Base-by-base conservation (phyloP, 805 yeast species). In the Zygosaccharomyces kombuchaensis region DNA sequence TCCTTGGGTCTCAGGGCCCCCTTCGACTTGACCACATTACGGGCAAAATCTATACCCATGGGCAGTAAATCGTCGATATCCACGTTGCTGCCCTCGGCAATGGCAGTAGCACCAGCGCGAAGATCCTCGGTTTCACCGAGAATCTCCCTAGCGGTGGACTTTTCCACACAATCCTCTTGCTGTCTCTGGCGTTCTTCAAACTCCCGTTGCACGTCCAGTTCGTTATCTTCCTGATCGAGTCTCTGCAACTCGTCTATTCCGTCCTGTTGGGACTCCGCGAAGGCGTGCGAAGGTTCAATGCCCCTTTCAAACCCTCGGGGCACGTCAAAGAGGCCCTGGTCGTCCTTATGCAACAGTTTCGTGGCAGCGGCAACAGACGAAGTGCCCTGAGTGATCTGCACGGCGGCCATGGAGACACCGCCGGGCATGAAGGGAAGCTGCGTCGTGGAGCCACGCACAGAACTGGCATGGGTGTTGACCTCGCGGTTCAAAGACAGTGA, bases 391-490 rank as follows among this genome's bases (percentile, higher is more conserved):
- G 54, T 55, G 3, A 45, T 46, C 9, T 56, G 50, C 5, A 55
- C 53, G 3, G 62, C 52, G 31, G 48, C 56, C 53, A 67, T 57
- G 2, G 67, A 67, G n/a, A 78, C 54, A 2, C 98, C 97, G 53
- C 99, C 98, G 0, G 99, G 99, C 47, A 84, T 82, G 60, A 93
- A 93, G 0, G 99, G 99, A 57, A 91, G 67, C 56, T 77, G 85
- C 14, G 80, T 76, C 0, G 95, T 74, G 3, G 80, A 72, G 0
- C 98, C 98, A 38, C 74, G 70, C 2, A 87, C 67, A 1, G 81
- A 70, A 34, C 80, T 83, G n/a, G 70, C 70, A 52, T 78, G 78
- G 6, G 84, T 73, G 12, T 81, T 79, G 51, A 80, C 76, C 43
- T 81, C 76, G 51, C 99, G 73, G 25, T 77, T 80, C 47, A 89